Conservation (phyloP, 2,329 filamentous ascomycete species). For the Paracorniculantispora psalliotae region DNA sequence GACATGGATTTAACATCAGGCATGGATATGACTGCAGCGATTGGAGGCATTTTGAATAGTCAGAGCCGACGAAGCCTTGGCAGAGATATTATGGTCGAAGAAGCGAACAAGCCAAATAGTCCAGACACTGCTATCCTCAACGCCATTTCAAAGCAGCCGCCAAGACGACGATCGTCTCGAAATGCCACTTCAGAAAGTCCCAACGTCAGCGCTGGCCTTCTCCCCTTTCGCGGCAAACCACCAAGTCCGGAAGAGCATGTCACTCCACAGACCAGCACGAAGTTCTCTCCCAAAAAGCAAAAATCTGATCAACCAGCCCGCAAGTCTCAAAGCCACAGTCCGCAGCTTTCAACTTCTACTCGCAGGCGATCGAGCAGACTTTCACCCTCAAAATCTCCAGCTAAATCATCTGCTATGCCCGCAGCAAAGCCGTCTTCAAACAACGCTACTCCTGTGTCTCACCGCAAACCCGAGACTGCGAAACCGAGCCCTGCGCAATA, state of each 20-base stretch:
- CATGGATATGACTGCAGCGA: conserved; percentile 60
- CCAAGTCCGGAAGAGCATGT: not conserved
- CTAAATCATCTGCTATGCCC: not conserved
- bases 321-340: conserved; percentile 1
- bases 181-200: conserved; percentile 5
- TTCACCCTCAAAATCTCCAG: not conserved
- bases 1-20: conserved; percentile 59
- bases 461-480: not conserved
- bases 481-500: not conserved
- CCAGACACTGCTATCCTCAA: conserved; percentile 33
- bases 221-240: conserved; percentile 44
- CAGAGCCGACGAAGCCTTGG: conserved; percentile 33
- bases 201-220: conserved; percentile 48
- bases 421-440: not conserved
- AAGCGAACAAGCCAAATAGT: conserved; percentile 46
- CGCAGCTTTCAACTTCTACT: not conserved
- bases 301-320: not conserved
- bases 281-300: conserved; percentile 20
- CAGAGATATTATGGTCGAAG: conserved; percentile 55
- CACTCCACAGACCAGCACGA: conserved; percentile 15
- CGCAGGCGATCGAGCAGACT: conserved; percentile 6
- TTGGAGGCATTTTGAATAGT: conserved; percentile 55
- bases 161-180: conserved; percentile 26
- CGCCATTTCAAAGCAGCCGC: conserved; percentile 21
- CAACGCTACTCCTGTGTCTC: not conserved